These are phyloP conservation scores for Suillus clintonianus DNA, from an alignment of 768 basidiomycete species.

Conservation along the genomic window DNA sequence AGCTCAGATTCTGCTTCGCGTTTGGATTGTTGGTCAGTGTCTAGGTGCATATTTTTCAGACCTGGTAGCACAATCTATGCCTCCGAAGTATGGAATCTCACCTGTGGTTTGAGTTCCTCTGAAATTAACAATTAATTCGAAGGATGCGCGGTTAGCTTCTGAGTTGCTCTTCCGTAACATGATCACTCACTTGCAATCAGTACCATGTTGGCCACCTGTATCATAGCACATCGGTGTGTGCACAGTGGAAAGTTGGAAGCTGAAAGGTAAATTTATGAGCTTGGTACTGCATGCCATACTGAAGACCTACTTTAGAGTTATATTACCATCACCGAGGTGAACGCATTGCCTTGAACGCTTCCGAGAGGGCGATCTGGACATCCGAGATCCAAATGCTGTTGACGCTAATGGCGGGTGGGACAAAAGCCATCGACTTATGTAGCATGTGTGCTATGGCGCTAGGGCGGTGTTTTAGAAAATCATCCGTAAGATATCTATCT, in stretches of 20 bases:
- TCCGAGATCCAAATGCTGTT: no score
- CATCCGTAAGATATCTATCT: no score
- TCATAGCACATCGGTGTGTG: not conserved
- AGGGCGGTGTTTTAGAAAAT: no score
- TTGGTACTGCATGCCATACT: not conserved
- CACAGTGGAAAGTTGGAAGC: not conserved
- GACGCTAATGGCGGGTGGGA: no score
- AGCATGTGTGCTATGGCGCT: no score
- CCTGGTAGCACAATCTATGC: not conserved
- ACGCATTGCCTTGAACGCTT: not conserved
- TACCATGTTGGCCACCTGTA: no score
- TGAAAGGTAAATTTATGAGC: not conserved
- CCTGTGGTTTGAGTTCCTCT: not conserved
- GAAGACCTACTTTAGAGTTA: not conserved
- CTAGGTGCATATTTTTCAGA: not conserved
- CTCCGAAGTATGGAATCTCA: not conserved
- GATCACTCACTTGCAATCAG: not conserved
- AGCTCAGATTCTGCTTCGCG: not conserved
- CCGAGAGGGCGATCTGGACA: not conserved
- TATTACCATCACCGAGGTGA: not conserved
- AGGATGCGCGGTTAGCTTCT: not conserved
- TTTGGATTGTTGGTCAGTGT: not conserved
- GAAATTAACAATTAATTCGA: not conserved
- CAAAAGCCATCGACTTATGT: no score
- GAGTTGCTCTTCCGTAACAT: not conserved